Base-by-base conservation (phyloP, 108 stramenopile species). In the Skeletonema potamos region DNA sequence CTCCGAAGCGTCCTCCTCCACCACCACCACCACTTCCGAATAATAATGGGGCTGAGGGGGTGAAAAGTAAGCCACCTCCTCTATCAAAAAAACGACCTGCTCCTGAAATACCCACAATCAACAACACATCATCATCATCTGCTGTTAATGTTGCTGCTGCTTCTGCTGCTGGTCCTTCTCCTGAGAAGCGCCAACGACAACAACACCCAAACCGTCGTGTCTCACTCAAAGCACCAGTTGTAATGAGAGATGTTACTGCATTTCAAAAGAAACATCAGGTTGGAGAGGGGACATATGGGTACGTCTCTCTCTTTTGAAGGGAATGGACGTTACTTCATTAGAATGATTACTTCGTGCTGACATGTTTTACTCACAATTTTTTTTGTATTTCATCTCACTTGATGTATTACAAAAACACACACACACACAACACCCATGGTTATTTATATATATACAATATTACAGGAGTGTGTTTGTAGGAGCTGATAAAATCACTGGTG, bases 211-310 rank as follows among this genome's bases (percentile, higher is more conserved):
- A 64, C 66, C 68, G 56, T 36, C 65, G 27, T 28, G 59, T 89
- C 30, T 73, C 83, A 17, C 88, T 93, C 56, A 82, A 74, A 33
- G 86, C 85, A 26, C 93, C 93, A 0, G 70, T 74, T 18, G 86
- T 83, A 10, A 62, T 94, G 74, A 82, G 90, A 48, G 93, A 94
- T 69, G 91, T 92, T 20, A 88, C 88, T 56, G 90, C 84, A 6
- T 94, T 87, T 71, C 81, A 86, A 54, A 87, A 86, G 66, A 84
- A 87, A 66, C 73, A 82, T 66, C 86, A 94, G 66, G 91, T 94
- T 28, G 93, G 93, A 29, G 81, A 94, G 63, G 93, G 93, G 41
- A 92, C 91, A 15, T 90, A 92, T 68, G 89, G 86, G 84, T 87
- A 77, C 66, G 86, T 84, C 66, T 61, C 11, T 66, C 43, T 58